Evolutionary conservation across 495 filamentous ascomycete species (phyloP).

Genomic region (Talaromyces liani): DNA sequence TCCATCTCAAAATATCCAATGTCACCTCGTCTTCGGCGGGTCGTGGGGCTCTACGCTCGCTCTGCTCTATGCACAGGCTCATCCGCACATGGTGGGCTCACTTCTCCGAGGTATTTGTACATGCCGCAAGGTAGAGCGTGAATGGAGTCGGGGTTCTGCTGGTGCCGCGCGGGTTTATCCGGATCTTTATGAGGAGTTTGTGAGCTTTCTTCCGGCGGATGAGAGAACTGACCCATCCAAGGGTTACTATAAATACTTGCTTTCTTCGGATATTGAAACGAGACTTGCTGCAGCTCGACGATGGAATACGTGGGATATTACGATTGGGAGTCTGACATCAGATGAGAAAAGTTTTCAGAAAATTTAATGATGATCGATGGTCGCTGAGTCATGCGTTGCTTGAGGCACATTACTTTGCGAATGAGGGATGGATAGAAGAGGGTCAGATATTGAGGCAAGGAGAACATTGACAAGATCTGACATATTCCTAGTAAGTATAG

Average conservation of each 20-base stretch:
- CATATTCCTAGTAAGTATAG: constrained; percentile 28
- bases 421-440: constrained; percentile 30
- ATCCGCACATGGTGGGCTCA: constrained; percentile 27
- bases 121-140: constrained; percentile 21
- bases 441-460: constrained; percentile 25
- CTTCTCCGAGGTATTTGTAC: constrained; percentile 34
- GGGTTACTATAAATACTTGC: constrained; percentile 30
- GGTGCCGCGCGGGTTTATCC: constrained; percentile 29
- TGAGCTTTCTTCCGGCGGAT: constrained; percentile 20
- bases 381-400: constrained; percentile 27
- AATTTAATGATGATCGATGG: constrained; percentile 22
- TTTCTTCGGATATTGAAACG: background rate
- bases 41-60: constrained; percentile 39
- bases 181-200: constrained; percentile 31
- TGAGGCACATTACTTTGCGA: constrained; percentile 31
- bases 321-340: constrained; percentile 19
- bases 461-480: constrained; percentile 27
- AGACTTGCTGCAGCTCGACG: constrained; percentile 13
- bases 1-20: constrained; percentile 32
- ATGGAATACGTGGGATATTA: constrained; percentile 32
- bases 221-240: constrained; percentile 22
- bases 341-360: constrained; percentile 15
- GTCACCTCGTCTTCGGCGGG: constrained; percentile 40
- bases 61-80: constrained; percentile 33
- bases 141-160: constrained; percentile 16